Evolutionary conservation across 345 rosid species (phyloP).

Genomic region (Turritis glabra): DNA sequence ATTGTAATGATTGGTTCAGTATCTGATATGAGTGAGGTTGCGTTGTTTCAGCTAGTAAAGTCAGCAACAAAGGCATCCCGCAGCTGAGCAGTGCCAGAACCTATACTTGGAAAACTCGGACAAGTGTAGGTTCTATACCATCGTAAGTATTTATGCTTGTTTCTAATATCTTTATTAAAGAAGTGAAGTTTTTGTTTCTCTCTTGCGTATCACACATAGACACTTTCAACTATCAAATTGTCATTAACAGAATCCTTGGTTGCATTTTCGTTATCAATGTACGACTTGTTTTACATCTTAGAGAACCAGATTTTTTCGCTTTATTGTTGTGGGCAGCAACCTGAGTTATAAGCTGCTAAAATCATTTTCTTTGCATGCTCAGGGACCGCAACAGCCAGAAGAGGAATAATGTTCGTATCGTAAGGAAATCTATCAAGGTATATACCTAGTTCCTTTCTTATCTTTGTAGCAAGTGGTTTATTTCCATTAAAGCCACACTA

Average conservation of each 20-base stretch:
- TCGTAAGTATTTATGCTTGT: slow-evolving; percentile 45
- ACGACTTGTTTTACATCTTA: background rate
- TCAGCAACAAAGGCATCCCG: slow-evolving; percentile 41
- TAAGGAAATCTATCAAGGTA: slow-evolving; percentile 58
- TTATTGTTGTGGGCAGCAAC: background rate
- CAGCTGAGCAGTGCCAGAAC: slow-evolving; percentile 44
- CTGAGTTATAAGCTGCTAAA: slow-evolving; percentile 17
- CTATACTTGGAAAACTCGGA: slow-evolving; percentile 42
- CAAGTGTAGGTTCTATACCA: slow-evolving; percentile 48
- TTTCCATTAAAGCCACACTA: background rate
- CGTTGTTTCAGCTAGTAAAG: slow-evolving; percentile 53
- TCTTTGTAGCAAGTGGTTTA: slow-evolving; percentile 12
- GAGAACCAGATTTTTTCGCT: background rate
- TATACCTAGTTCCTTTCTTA: slow-evolving; percentile 12
- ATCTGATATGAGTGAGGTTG: slow-evolving; percentile 23
- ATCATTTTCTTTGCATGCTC: slow-evolving; percentile 25
- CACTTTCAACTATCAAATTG: background rate
- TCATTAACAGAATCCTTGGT: background rate
- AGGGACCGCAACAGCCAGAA: slow-evolving; percentile 49
- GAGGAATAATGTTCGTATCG: slow-evolving; percentile 31
- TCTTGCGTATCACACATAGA: background rate
- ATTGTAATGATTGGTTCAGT: slow-evolving; percentile 12
- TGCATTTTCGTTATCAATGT: slow-evolving; percentile 3
- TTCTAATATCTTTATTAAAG: background rate
- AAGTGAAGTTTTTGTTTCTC: background rate